Evolutionary conservation across 2,329 filamentous ascomycete species (phyloP), one percentile per base, ranked within the genome.

Genomic region (Nothophaeocryptopus gaeumannii): DNA sequence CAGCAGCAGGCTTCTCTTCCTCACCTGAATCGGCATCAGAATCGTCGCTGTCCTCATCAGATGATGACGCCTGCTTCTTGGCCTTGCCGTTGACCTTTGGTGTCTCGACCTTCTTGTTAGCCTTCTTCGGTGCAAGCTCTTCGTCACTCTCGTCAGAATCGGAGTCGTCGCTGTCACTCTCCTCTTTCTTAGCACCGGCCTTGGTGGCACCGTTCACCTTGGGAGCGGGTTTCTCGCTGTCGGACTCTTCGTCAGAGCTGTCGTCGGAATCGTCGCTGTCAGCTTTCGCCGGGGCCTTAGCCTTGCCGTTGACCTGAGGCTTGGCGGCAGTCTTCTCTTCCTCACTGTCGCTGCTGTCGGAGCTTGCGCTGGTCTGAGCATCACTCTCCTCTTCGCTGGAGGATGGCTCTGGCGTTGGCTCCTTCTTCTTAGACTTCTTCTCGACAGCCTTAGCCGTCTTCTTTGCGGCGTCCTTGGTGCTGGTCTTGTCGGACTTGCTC

Each of bases 401-500:
- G 37, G 62, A 65, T 30, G 72, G 68, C 67, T 74, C 72, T 43
- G 74, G 74, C 45, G 72, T 74, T 37, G 73, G 72, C 59, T 67
- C 72, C 68, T 72, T 71, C 63, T 78, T 78, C 73, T 78, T 78
- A 61, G 54, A 54, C 51, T 61, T 63, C 61, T 68, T 67, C 49
- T 63, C 61, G 40, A 65, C 62, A 50, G 60, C 71, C 56, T 73
- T 62, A 58, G 74, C 76, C 69, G 81, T 79, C 58, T 73, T 67
- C 60, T 62, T 72, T 43, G 72, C 61, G 58, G 75, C 74, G 71
- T 81, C 81, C 60, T 74, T 68, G 51, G 78, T 74, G 39, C 72
- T 66, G 53, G 77, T 74, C 78, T 83, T 85, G 66, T 82, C 75
- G 45, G 83, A 68, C 78, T 89, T 90, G 74, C 79, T 80, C 63